phyloP scores from a whole-genome alignment of 2,329 filamentous ascomycete genomes.

The Pseudogymnoascus sp. region DNA sequence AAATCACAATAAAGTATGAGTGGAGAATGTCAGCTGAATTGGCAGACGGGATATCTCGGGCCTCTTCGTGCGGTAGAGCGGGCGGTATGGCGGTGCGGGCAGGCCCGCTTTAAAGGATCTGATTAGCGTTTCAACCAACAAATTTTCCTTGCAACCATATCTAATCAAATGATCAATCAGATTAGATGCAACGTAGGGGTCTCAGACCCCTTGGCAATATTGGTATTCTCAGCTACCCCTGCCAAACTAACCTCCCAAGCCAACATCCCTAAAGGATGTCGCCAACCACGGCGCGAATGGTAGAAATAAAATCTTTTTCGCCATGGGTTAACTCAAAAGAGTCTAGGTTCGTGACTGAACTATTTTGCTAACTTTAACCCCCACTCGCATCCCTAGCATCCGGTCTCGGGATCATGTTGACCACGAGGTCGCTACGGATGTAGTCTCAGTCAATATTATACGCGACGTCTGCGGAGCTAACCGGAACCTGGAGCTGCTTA shows the following conservation, averaged over 20 bases:
- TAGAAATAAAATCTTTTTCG: not conserved
- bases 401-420: slow-evolving; percentile 1
- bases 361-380: not conserved
- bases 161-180: slow-evolving; percentile 12
- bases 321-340: not conserved
- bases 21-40: not conserved
- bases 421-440: not conserved
- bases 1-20: not conserved
- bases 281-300: not conserved
- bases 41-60: not conserved
- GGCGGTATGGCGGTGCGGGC: not conserved
- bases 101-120: not conserved
- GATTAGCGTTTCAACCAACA: not conserved
- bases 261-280: not conserved
- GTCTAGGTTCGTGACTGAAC: not conserved
- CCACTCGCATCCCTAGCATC: not conserved
- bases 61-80: not conserved
- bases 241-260: not conserved
- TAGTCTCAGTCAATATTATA: not conserved
- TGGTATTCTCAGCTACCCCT: not conserved
- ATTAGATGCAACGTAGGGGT: slow-evolving; percentile 9
- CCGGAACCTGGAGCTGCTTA: not conserved
- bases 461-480: not conserved
- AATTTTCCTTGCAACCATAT: slow-evolving; percentile 1
- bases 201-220: not conserved